These are phyloP conservation scores for Aureobasidium sp. DNA, from an alignment of 2,329 filamentous ascomycete species.

Conservation along the genomic window DNA sequence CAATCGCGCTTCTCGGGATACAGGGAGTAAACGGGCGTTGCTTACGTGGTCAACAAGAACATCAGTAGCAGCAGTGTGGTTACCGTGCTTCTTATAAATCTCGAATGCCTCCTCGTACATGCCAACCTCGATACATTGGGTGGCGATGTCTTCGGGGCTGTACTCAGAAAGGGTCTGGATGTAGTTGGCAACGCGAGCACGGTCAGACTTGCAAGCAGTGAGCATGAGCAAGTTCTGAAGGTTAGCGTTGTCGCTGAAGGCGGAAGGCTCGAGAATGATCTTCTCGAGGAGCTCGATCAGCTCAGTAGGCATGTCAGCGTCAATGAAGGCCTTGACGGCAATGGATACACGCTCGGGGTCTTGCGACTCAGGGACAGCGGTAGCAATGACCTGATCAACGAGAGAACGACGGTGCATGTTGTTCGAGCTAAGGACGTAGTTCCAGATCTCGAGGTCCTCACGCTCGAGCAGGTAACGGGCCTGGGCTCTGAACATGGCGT, in stretches of 20 bases:
- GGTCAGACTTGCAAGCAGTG: constrained; percentile 94
- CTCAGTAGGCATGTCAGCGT: constrained; percentile 83
- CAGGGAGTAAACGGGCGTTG: background rate
- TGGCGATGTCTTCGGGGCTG: constrained; percentile 84
- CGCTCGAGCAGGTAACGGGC: constrained; percentile 90
- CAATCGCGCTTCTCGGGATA: background rate
- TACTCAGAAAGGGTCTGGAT: constrained; percentile 87
- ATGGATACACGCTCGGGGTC: constrained; percentile 93
- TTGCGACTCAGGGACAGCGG: constrained; percentile 83
- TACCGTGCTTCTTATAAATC: constrained; percentile 95
- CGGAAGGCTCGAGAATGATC: constrained; percentile 98
- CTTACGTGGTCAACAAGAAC: constrained; percentile 85
- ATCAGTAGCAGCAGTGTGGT: constrained; percentile 77
- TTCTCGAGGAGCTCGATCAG: constrained; percentile 97
- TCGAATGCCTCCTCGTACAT: constrained; percentile 96
- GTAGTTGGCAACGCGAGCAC: constrained; percentile 90
- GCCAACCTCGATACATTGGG: constrained; percentile 88
- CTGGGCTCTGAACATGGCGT: constrained; percentile 99
- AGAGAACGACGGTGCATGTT: constrained; percentile 91
- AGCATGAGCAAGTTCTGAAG: constrained; percentile 94
- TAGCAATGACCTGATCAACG: constrained; percentile 92
- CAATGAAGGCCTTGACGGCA: constrained; percentile 87
- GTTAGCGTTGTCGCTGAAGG: constrained; percentile 95
- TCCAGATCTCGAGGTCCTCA: constrained; percentile 84
- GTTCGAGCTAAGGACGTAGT: constrained; percentile 89